Evolutionary conservation across 2,329 filamentous ascomycete species (phyloP).

Genomic region (Orbilia oligospora): DNA sequence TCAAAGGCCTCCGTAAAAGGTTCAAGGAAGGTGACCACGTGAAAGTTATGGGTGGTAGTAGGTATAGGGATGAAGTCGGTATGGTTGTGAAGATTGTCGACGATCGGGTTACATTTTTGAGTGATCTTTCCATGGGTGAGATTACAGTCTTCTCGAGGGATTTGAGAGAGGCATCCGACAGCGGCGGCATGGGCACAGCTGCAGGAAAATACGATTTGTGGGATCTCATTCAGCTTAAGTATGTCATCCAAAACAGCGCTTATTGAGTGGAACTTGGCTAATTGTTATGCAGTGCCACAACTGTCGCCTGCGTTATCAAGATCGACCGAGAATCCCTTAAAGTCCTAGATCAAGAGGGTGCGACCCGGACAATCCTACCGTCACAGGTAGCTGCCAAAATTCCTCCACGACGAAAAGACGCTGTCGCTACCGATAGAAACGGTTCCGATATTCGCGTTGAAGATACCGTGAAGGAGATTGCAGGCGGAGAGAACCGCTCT

Average conservation of each 20-base stretch:
- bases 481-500: slow-evolving; percentile 84
- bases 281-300: slow-evolving; percentile 75
- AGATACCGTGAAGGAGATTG: slow-evolving; percentile 87
- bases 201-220: slow-evolving; percentile 92
- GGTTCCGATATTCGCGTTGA: slow-evolving; percentile 92
- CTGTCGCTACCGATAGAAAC: slow-evolving; percentile 91
- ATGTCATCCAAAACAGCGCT: slow-evolving; percentile 65
- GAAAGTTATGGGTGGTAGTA: slow-evolving; percentile 96
- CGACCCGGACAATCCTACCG: slow-evolving; percentile 84
- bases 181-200: slow-evolving; percentile 82
- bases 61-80: slow-evolving; percentile 93
- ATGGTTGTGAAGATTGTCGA: slow-evolving; percentile 96
- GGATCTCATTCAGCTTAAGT: slow-evolving; percentile 93
- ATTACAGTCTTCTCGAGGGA: slow-evolving; percentile 99
- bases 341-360: slow-evolving; percentile 90
- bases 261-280: slow-evolving; percentile 63
- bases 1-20: slow-evolving; percentile 90
- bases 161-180: slow-evolving; percentile 90
- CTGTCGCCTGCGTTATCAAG: slow-evolving; percentile 93
- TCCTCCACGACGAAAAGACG: slow-evolving; percentile 79
- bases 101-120: slow-evolving; percentile 91
- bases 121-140: slow-evolving; percentile 91
- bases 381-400: slow-evolving; percentile 94
- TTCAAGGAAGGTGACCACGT: slow-evolving; percentile 97
- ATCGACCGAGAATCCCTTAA: slow-evolving; percentile 93